These are phyloP conservation scores for Talaromyces verruculosus DNA, from an alignment of 2,329 filamentous ascomycete species.

Conservation along the genomic window DNA sequence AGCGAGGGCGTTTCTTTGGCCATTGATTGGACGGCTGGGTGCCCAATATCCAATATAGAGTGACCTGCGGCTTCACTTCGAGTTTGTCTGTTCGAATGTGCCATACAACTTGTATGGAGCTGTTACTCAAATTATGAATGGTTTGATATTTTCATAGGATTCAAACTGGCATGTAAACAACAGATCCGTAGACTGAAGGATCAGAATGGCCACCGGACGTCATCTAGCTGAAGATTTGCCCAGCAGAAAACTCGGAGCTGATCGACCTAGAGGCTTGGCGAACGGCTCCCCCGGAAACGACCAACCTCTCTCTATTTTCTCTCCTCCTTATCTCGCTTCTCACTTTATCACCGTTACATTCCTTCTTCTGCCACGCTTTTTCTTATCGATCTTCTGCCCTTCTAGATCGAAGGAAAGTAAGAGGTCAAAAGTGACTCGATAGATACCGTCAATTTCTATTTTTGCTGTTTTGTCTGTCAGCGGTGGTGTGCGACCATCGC, in stretches of 20 bases:
- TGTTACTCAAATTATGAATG: not conserved
- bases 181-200: not conserved
- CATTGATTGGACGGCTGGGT: not conserved
- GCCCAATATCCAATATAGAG: not conserved
- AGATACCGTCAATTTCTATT: not conserved
- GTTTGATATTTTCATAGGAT: not conserved
- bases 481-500: conserved; percentile 20
- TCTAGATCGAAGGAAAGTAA: not conserved
- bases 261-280: conserved; percentile 17
- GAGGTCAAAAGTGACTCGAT: not conserved
- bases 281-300: conserved; percentile 18
- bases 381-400: not conserved
- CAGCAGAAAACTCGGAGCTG: conserved; percentile 5
- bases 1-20: not conserved
- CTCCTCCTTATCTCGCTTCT: conserved; percentile 15
- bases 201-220: conserved; percentile 19
- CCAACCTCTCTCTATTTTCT: conserved; percentile 5
- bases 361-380: not conserved
- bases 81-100: not conserved
- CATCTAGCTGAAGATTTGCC: conserved; percentile 22
- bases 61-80: not conserved
- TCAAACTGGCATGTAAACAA: not conserved
- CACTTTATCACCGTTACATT: not conserved
- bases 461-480: not conserved
- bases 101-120: not conserved